Base-by-base conservation (phyloP, 306 rosid species). In the Trichosanthes cucumerina region DNA sequence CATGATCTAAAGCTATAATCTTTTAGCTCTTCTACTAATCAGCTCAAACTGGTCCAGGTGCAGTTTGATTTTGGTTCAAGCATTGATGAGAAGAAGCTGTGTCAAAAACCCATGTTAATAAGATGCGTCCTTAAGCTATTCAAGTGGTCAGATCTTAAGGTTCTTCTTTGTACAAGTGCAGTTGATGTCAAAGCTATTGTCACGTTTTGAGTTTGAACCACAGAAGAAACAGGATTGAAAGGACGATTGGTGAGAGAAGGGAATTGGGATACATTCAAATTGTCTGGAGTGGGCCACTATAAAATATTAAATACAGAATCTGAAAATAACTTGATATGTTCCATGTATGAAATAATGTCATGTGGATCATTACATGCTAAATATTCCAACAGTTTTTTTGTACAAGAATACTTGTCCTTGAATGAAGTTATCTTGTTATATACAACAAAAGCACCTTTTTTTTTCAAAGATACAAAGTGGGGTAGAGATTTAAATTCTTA, bases 261-360 rank as follows among this genome's bases (percentile, higher is more conserved):
- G 75, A 68, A 71, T 21, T 71, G 58, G 76, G 57, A 71, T 71
- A 44, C 76, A 46, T 71, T 71, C 76, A 46, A 71, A 71, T 71
- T 71, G 76, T 71, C 76, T 43, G 24, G 23, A 23, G 76, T 71
- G 57, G 57, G 21, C 57, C 76, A 71, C 21, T 14, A 13, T 23
- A 24, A 14, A 46, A 46, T 71, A 71, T 46, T 46, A 71, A 44
- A 71, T 71, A 71, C 39, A 71, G 39, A 71, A 71, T 71, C 21
- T 26, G 38, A 6, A 43, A 46, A 21, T 71, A 71, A 26, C 76
- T 71, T 71, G 38, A 24, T 44, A 43, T 71, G 76, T 71, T 71
- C 39, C 57, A 71, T 71, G 76, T 47, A 71, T 71, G 76, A 44
- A 71, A 71, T 46, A 46, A 71, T 43, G 39, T 26, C 58, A 71